Percentiles rank a stretch among this genome's conserved stretches.
Evolutionary conservation across 805 yeast species (phyloP).

Genomic region (Scheffersomyces stipitis): DNA sequence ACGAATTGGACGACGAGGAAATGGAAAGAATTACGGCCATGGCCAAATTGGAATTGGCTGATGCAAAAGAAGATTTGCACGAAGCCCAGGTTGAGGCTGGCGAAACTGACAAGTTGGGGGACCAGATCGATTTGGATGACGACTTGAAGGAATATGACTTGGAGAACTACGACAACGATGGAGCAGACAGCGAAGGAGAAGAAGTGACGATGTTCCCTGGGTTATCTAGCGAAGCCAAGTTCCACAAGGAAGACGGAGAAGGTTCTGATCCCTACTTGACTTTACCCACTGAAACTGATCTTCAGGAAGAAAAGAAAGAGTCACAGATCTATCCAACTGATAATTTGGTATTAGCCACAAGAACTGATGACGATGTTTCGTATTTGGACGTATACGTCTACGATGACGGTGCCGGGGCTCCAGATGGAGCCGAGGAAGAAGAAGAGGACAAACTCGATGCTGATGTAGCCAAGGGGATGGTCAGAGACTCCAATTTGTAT

Average conservation of each 20-base stretch:
- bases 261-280: slow-evolving; percentile 63
- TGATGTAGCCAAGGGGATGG: slow-evolving; percentile 72
- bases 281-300: slow-evolving; percentile 62
- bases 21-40: slow-evolving; percentile 84
- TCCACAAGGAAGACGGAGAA: slow-evolving; percentile 41
- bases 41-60: slow-evolving; percentile 80
- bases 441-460: slow-evolving; percentile 68
- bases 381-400: slow-evolving; percentile 90
- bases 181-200: slow-evolving; percentile 53
- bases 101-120: slow-evolving; percentile 37
- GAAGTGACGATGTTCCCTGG: slow-evolving; percentile 72
- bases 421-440: slow-evolving; percentile 61
- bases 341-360: slow-evolving; percentile 82
- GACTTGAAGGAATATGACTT: slow-evolving; percentile 86
- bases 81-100: slow-evolving; percentile 41
- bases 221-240: slow-evolving; percentile 58
- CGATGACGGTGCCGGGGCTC: slow-evolving; percentile 90
- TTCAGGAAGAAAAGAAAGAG: slow-evolving; percentile 77
- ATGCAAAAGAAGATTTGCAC: slow-evolving; percentile 65
- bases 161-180: slow-evolving; percentile 79
- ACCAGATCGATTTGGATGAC: slow-evolving; percentile 68
- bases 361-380: slow-evolving; percentile 95
- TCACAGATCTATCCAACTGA: slow-evolving; percentile 87
- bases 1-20: slow-evolving; percentile 87
- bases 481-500: slow-evolving; percentile 74